Percentiles rank a stretch among this genome's conserved stretches.
These are phyloP conservation scores for Camellia sinensis DNA, from an alignment of 148 eudicot genomes.

Conservation along the genomic window DNA sequence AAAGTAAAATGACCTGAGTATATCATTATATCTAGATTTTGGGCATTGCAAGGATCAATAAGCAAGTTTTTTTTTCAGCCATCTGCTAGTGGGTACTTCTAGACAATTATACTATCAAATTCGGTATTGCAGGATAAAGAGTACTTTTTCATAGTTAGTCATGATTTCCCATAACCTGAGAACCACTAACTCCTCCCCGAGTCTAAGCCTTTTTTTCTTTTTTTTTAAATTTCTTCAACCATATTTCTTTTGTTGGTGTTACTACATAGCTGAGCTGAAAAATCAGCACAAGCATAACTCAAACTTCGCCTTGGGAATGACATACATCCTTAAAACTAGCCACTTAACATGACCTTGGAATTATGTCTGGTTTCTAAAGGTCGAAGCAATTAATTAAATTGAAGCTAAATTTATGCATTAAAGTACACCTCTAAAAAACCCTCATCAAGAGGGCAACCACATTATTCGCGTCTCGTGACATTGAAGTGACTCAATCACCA, in stretches of 20 bases:
- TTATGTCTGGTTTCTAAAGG: not conserved
- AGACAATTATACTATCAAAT: not conserved
- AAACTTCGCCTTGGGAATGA: not conserved
- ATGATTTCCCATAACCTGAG: not conserved
- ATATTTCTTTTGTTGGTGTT: not conserved
- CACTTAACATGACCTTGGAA: not conserved
- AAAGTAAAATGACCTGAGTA: not conserved
- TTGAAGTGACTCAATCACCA: not conserved
- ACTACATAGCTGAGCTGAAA: not conserved
- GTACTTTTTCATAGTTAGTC: not conserved
- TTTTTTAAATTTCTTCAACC: not conserved
- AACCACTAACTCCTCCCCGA: not conserved
- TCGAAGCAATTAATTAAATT: not conserved
- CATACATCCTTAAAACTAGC: not conserved
- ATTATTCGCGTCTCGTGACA: not conserved
- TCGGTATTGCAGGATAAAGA: not conserved
- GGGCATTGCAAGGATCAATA: not conserved
- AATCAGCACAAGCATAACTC: not conserved
- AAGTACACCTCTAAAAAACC: not conserved
- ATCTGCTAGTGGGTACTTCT: constrained; percentile 2
- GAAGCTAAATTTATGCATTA: constrained; percentile 13
- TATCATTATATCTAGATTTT: not conserved
- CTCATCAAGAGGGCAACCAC: constrained; percentile 8
- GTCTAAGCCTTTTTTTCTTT: no score
- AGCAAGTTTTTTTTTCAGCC: not conserved